phyloP scores from a whole-genome alignment of 2,329 filamentous ascomycete genomes.

The Paecilomyces sp. region DNA sequence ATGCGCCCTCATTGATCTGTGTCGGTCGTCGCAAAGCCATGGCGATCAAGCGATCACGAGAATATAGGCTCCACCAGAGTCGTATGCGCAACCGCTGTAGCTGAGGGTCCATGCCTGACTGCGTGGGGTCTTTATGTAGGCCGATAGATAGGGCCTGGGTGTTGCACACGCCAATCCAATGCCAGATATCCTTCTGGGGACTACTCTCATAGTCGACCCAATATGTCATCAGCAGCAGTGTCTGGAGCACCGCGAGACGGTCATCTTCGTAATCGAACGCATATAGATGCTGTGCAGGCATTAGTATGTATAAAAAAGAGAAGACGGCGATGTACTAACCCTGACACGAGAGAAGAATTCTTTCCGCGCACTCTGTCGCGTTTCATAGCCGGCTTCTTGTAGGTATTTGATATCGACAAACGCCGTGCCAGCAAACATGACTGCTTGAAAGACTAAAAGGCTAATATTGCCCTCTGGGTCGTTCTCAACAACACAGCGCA shows the following conservation, averaged over 20 bases:
- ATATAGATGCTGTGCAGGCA: conserved; percentile 60
- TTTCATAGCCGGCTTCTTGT: conserved; percentile 64
- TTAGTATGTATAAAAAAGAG: conserved; percentile 4
- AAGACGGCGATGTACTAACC: conserved; percentile 44
- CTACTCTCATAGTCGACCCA: conserved; percentile 92
- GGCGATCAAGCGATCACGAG: conserved; percentile 81
- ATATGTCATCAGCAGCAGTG: conserved; percentile 80
- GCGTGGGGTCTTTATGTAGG: conserved; percentile 69
- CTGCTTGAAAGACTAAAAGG: conserved; percentile 79
- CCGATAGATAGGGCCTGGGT: conserved; percentile 83
- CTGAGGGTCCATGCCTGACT: conserved; percentile 59
- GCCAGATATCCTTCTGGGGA: conserved; percentile 80
- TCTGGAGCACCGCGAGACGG: conserved; percentile 74
- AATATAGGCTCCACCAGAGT: conserved; percentile 93
- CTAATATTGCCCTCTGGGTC: conserved; percentile 67
- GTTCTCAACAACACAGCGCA: conserved; percentile 49
- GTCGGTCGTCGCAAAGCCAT: conserved; percentile 83
- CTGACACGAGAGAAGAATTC: conserved; percentile 78
- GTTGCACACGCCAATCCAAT: conserved; percentile 89
- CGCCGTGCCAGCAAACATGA: conserved; percentile 83
- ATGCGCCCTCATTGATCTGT: conserved; percentile 82
- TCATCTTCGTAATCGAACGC: conserved; percentile 88
- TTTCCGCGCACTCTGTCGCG: conserved; percentile 70
- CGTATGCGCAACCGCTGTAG: conserved; percentile 74
- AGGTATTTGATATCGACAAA: conserved; percentile 72